phyloP scores from a whole-genome alignment of 345 rosid species.

The Durio zibethinus region DNA sequence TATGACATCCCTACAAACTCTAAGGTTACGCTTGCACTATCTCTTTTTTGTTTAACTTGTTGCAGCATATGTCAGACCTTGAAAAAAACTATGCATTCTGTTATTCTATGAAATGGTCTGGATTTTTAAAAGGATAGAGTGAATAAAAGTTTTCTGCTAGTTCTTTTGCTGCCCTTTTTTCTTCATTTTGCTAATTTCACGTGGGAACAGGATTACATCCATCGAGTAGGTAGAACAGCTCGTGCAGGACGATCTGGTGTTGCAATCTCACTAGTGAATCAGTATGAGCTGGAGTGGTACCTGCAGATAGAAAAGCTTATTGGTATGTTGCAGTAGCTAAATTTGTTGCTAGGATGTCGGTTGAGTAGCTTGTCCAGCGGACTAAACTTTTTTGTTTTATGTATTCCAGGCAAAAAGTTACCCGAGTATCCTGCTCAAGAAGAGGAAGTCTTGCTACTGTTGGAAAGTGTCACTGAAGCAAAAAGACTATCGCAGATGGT shows the following conservation, averaged over 20 bases:
- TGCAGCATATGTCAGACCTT: not conserved
- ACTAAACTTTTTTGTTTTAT: not conserved
- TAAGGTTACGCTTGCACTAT: constrained; percentile 39
- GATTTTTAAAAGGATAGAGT: not conserved
- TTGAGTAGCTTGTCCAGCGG: not conserved
- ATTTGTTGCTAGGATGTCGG: not conserved
- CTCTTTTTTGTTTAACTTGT: not conserved
- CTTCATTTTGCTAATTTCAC: not conserved
- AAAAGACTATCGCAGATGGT: constrained; percentile 14
- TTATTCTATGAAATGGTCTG: not conserved
- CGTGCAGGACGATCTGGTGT: constrained; percentile 98
- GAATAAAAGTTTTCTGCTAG: not conserved
- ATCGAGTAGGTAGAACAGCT: constrained; percentile 61
- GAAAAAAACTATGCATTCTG: not conserved
- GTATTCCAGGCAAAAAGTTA: constrained; percentile 64
- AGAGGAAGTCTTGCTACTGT: constrained; percentile 68
- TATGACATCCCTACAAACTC: constrained; percentile 87
- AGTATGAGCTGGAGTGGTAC: constrained; percentile 93
- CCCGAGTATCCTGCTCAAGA: constrained; percentile 68
- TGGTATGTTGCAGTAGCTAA: constrained; percentile 38
- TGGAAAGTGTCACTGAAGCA: constrained; percentile 23
- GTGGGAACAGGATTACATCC: constrained; percentile 52
- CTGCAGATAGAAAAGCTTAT: constrained; percentile 83
- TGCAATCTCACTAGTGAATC: constrained; percentile 84
- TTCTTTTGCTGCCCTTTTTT: not conserved